Percentiles rank a stretch among this genome's conserved stretches.
These are phyloP conservation scores for Cystofilobasidium capitatum DNA, from an alignment of 768 basidiomycete genomes.

Conservation along the genomic window DNA sequence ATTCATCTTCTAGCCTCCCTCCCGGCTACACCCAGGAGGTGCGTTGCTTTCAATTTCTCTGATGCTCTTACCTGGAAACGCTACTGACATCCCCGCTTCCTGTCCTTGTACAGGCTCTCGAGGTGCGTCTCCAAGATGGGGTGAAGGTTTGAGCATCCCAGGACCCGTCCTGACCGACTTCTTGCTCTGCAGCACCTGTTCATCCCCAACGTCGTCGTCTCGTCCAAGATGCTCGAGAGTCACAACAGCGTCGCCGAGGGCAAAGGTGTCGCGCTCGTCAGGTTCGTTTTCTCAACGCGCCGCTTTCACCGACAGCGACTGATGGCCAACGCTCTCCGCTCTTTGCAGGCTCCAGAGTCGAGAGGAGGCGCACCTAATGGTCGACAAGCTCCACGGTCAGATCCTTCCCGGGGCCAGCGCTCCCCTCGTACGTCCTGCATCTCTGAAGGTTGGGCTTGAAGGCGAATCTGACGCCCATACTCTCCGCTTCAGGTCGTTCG, in stretches of 20 bases:
- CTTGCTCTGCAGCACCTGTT: slow-evolving; percentile 5
- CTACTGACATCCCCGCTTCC: not conserved
- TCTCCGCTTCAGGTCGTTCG: slow-evolving; percentile 7
- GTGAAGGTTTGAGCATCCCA: too few species aligned
- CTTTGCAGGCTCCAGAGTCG: slow-evolving; percentile 18
- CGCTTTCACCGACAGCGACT: not conserved
- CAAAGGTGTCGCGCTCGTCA: slow-evolving; percentile 24
- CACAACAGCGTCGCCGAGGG: slow-evolving; percentile 18
- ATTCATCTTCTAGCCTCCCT: slow-evolving; percentile 10
- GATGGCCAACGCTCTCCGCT: not conserved
- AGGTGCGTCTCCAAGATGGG: slow-evolving; percentile 14
- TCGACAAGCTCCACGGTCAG: slow-evolving; percentile 24
- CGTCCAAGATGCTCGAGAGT: slow-evolving; percentile 22
- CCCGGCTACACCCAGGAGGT: slow-evolving; percentile 18
- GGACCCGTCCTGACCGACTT: not conserved
- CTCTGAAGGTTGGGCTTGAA: not conserved
- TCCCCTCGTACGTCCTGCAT: slow-evolving; percentile 8
- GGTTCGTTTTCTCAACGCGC: not conserved
- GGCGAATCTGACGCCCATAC: not conserved
- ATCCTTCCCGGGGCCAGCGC: slow-evolving; percentile 11
- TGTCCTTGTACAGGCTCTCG: slow-evolving; percentile 9
- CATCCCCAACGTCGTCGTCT: slow-evolving; percentile 21
- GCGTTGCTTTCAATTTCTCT: not conserved
- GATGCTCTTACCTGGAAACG: not conserved
- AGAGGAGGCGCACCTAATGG: slow-evolving; percentile 21